Percentiles rank a stretch among this genome's conserved stretches.
These are phyloP conservation scores for Tephrocybe sp. DNA, from an alignment of 768 basidiomycete species.

Conservation along the genomic window DNA sequence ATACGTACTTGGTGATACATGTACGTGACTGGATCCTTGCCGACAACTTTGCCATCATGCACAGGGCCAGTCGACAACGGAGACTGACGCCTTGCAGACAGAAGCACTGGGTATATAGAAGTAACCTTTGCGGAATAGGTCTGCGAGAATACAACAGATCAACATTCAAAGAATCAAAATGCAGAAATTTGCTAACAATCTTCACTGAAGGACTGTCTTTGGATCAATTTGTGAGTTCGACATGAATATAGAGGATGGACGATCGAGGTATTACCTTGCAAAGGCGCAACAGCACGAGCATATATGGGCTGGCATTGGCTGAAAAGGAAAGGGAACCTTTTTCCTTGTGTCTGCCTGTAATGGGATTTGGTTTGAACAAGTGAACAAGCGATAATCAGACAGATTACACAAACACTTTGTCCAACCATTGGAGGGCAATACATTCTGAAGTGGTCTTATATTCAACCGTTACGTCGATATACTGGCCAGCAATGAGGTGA, in stretches of 20 bases:
- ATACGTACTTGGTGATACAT: conserved; percentile 68
- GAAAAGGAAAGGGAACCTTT: conserved; percentile 82
- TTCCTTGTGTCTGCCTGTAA: conserved; percentile 79
- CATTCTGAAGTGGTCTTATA: conserved; percentile 75
- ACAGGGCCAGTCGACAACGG: conserved; percentile 69
- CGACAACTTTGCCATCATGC: conserved; percentile 73
- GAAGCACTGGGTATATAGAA: conserved; percentile 79
- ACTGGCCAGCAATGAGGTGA: conserved; percentile 39
- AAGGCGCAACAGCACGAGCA: conserved; percentile 72
- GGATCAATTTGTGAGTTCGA: conserved; percentile 1
- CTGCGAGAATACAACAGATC: conserved; percentile 28
- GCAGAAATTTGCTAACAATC: conserved; percentile 43
- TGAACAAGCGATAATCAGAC: not conserved
- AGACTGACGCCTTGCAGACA: conserved; percentile 79
- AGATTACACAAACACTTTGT: conserved; percentile 37
- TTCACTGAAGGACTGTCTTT: conserved; percentile 87
- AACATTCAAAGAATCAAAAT: not conserved
- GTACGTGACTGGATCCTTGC: conserved; percentile 72
- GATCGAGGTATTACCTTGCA: conserved; percentile 56
- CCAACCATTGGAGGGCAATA: conserved; percentile 86
- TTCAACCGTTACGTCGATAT: conserved; percentile 51
- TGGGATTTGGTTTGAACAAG: too few species aligned
- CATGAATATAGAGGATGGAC: not conserved
- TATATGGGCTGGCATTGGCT: conserved; percentile 94
- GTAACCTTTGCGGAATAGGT: conserved; percentile 82